Evolutionary conservation across 148 eudicot species (phyloP).

Genomic region (Rhododendron griersonianum): DNA sequence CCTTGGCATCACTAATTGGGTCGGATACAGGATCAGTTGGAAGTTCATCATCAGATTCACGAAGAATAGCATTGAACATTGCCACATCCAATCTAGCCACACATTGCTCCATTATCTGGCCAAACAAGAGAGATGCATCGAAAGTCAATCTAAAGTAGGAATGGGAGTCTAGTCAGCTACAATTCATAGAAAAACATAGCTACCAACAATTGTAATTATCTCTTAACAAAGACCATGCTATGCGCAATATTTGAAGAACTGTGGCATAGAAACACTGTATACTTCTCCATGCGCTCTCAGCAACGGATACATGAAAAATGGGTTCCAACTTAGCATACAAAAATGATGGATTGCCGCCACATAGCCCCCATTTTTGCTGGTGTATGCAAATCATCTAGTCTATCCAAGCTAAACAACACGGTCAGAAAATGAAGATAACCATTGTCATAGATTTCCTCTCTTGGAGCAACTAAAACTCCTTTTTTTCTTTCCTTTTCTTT

Average conservation of each 20-base stretch:
- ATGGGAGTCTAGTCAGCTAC: not conserved
- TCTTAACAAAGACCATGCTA: not conserved
- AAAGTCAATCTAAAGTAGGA: not conserved
- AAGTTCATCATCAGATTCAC: constrained; percentile 79
- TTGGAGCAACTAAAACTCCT: not conserved
- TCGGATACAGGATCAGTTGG: constrained; percentile 97
- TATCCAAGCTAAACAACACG: not conserved
- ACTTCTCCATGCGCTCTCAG: not conserved
- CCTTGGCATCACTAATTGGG: constrained; percentile 77
- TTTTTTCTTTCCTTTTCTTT: not conserved
- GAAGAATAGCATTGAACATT: constrained; percentile 94
- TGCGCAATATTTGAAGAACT: not conserved
- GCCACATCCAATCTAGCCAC: constrained; percentile 91
- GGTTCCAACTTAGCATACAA: not conserved
- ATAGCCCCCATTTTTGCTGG: not conserved
- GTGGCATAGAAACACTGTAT: not conserved
- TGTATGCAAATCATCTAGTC: not conserved
- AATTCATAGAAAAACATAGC: not conserved
- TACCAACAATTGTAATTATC: not conserved
- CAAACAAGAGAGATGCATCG: not conserved
- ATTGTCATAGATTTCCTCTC: not conserved
- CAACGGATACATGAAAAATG: not conserved
- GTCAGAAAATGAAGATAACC: not conserved
- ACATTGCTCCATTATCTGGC: constrained; percentile 94
- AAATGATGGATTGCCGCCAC: not conserved